phyloP scores from a whole-genome alignment of 345 rosid genomes.

The Pistacia integerrima region DNA sequence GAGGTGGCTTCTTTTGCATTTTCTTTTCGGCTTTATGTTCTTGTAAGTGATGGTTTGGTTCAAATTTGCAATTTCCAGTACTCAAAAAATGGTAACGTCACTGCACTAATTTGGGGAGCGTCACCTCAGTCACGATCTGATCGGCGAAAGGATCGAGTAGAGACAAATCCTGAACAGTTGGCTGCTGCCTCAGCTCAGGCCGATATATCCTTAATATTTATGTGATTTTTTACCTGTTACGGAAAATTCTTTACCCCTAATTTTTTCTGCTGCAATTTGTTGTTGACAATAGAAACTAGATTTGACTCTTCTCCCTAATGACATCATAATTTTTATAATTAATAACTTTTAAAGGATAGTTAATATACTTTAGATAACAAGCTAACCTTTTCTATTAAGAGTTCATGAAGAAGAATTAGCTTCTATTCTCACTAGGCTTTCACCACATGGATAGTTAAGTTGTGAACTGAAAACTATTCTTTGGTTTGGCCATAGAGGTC shows the following conservation, averaged over 20 bases:
- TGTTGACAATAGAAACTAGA: slow-evolving; percentile 6
- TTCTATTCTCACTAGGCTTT: slow-evolving; percentile 1
- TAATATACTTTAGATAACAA: too few species aligned
- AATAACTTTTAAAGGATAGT: neutral
- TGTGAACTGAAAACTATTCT: neutral
- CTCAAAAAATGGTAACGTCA: slow-evolving; percentile 69
- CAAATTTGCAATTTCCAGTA: slow-evolving; percentile 47
- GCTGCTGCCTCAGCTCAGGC: slow-evolving; percentile 99
- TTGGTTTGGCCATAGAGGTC: neutral
- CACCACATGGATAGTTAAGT: neutral
- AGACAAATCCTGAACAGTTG: slow-evolving; percentile 96
- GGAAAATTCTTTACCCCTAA: neutral
- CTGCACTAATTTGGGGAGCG: slow-evolving; percentile 96
- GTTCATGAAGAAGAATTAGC: neutral
- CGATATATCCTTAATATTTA: slow-evolving; percentile 81
- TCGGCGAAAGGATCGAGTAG: slow-evolving; percentile 93
- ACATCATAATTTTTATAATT: neutral
- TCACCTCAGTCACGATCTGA: slow-evolving; percentile 96
- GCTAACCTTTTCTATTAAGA: neutral
- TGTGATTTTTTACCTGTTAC: slow-evolving; percentile 3
- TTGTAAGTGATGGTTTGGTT: slow-evolving; percentile 11
- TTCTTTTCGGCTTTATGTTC: slow-evolving; percentile 1
- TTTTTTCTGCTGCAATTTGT: neutral
- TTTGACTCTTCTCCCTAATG: neutral
- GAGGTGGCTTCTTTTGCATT: slow-evolving; percentile 2